Evolutionary conservation across 2,329 filamentous ascomycete genomes (phyloP).

Genomic region (Dactylellina leptospora): DNA sequence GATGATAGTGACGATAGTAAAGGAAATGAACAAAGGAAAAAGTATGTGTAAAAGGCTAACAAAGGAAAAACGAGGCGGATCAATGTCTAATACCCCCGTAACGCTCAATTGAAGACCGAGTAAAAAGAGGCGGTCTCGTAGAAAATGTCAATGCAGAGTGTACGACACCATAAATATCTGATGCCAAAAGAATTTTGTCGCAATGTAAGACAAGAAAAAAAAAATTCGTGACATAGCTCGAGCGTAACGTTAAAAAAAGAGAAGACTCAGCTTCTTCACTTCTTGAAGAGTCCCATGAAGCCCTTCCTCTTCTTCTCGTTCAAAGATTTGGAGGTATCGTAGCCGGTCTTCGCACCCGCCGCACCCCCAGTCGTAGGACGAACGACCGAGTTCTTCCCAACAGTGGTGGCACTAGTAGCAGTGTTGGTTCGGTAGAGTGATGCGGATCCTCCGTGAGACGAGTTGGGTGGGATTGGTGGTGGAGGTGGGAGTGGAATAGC

Average conservation of each 20-base stretch:
- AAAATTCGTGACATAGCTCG: conserved; percentile 23
- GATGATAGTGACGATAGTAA: background rate
- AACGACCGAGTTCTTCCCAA: conserved; percentile 26
- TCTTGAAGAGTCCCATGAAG: conserved; percentile 47
- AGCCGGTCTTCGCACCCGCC: background rate
- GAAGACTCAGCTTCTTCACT: conserved; percentile 8
- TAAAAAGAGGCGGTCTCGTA: background rate
- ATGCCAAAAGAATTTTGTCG: conserved; percentile 1
- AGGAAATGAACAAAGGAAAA: background rate
- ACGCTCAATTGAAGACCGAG: no score
- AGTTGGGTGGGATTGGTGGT: conserved; percentile 1
- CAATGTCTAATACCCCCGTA: no score
- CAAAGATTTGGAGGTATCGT: background rate
- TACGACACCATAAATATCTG: conserved; percentile 1
- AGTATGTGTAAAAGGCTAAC: background rate
- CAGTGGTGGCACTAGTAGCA: conserved; percentile 23
- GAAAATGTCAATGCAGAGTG: background rate
- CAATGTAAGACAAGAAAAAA: conserved; percentile 8
- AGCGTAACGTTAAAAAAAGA: background rate
- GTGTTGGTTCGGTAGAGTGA: conserved; percentile 44
- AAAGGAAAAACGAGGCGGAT: background rate
- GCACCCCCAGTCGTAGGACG: conserved; percentile 12
- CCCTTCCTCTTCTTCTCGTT: conserved; percentile 50
- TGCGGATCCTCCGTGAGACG: background rate
- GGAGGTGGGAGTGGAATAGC: conserved; percentile 5